Evolutionary conservation across 371 early-diverging fungal species (phyloP), one percentile per base, ranked within the genome.

Genomic region (Apophysomyces ossiformis): DNA sequence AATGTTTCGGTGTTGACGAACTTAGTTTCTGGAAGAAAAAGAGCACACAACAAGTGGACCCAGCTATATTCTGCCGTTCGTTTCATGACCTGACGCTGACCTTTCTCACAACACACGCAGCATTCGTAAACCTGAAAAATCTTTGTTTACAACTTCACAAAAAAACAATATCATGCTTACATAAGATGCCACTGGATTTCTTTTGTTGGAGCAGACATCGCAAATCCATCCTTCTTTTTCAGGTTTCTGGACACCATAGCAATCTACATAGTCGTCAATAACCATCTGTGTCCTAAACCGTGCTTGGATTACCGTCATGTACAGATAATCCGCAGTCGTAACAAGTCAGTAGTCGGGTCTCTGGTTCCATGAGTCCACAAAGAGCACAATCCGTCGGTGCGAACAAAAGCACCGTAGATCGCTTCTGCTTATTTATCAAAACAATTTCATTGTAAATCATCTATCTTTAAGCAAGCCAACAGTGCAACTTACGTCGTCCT

Each of bases 31-130:
- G 93, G 92, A 36, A 95, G 89, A 74, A 92, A 93, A 13, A 91
- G 73, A 0, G 97, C 93, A 66, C 99, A 99, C 13, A 92, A 74
- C 1, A 98, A 82, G 73, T 99, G 99, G 0, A 88, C 96, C 99
- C 99, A 99, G 61, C 88, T 85, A 70, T 92, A 92, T 7, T 87
- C 90, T 21, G 85, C 86, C 2, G 99, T 97, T 58, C 87, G 88
- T 77, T 98, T 98, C 71, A 96, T 86, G 6, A 98, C 90, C 41
- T 84, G 78, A 0, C 71, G 75, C 8, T 74, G 63, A 6, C 66
- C 76, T 2, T 67, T 63, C 37, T 76, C 61, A 47, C 73, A 69
- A 62, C 92, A 92, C 6, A 91, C 62, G 0, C 89, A 75, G 66
- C 92, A 92, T 47, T 76, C 68, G 66, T 89, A 90, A 15, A 74